A percentile compares a stretch with the other conserved stretches of the same genome.
Evolutionary conservation across 768 basidiomycete genomes (phyloP).

Genomic region (Coprinopsis sp.): DNA sequence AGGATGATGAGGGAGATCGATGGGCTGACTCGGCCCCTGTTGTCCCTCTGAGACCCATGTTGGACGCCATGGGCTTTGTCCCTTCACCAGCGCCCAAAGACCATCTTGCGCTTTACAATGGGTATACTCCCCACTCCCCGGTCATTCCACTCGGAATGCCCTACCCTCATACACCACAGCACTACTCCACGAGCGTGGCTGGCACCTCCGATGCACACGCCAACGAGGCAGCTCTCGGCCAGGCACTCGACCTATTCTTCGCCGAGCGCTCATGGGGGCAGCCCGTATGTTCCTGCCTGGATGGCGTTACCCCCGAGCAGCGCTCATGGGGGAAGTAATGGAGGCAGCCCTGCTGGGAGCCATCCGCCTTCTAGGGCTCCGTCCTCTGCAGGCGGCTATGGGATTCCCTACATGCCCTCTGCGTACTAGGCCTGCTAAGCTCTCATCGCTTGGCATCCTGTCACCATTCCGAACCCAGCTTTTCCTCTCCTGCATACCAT

Average conservation of each 20-base stretch:
- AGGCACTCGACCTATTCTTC: neutral
- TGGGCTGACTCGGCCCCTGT: slow-evolving; percentile 31
- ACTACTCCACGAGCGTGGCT: slow-evolving; percentile 12
- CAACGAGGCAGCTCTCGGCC: neutral
- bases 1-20: slow-evolving; percentile 21
- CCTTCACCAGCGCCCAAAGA: slow-evolving; percentile 13
- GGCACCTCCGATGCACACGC: slow-evolving; percentile 14
- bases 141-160: slow-evolving; percentile 19
- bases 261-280: neutral
- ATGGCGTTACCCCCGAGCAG: slow-evolving; percentile 20
- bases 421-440: no score
- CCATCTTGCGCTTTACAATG: no score
- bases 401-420: slow-evolving; percentile 4
- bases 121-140: slow-evolving; percentile 16
- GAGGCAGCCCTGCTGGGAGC: slow-evolving; percentile 16
- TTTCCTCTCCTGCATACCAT: no score
- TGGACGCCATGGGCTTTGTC: slow-evolving; percentile 25
- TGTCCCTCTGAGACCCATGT: slow-evolving; percentile 28
- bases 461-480: no score
- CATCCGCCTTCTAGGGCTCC: slow-evolving; percentile 19
- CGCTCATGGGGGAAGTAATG: slow-evolving; percentile 12
- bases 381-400: neutral
- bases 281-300: slow-evolving; percentile 29
- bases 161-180: slow-evolving; percentile 15
- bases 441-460: no score